Base-by-base conservation (phyloP, 495 filamentous ascomycete genomes). In the Penicillium diatomitis region DNA sequence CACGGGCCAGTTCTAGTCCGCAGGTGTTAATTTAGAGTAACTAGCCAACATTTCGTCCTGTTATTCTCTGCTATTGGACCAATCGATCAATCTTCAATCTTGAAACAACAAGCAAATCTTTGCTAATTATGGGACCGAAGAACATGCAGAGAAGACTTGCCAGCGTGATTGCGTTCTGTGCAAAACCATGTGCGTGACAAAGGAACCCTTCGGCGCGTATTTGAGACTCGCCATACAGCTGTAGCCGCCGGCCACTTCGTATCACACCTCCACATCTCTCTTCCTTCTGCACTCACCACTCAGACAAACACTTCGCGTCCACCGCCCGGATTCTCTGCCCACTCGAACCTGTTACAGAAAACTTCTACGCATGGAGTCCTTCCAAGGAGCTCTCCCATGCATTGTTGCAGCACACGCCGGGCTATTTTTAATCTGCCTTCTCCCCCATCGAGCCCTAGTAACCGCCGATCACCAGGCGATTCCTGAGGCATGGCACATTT, bases 61-160 rank as follows among this genome's bases (percentile, higher is more conserved):
- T 30, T 42, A 31, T 43, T 33, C 34, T 31, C 33, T 40, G 0
- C 31, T 6, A 32, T 30, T 42, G n/a, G 41, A 44, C 8, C 28
- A 27, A 44, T 47, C 32, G 32, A 31, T 30, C 31, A 44, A 29
- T 50, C n/a, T 9, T 37, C 39, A 35, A 46, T 55, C 47, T 32
- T 43, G 46, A 37, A 41, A 33, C 33, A 45, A 36, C 32, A 41
- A 36, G 44, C 44, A 27, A 52, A 52, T 46, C 27, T 40, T 32
- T 61, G 57, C 54, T 58, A 58, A 63, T 58, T 61, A 58, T 60
- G 60, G 60, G 56, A 52, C 32, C 47, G 57, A 57, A 40, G 8
- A 6, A 10, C 20, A 20, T 20, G 2, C 20, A 20, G 20, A 20
- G 20, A 20, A 20, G 20, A 20, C 20, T 20, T 20, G 20, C 20